Evolutionary conservation across 805 yeast genomes (phyloP), one percentile per base, ranked within the genome.

Genomic region (Zygosaccharomyces siamensis): DNA sequence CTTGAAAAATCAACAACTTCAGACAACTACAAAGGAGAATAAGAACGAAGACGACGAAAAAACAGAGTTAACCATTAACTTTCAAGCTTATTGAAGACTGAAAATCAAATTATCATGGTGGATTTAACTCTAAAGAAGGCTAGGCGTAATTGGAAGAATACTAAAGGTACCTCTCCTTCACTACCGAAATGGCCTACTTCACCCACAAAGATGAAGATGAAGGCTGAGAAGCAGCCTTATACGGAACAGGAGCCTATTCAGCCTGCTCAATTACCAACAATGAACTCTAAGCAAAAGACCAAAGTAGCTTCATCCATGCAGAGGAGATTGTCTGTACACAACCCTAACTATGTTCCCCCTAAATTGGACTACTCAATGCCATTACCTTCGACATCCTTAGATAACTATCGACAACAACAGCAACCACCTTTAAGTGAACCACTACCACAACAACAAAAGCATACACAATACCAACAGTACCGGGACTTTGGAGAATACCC

Each of bases 251-350:
- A 46, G 11, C 46, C 54, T 2, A 41, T 53, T 5, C 33, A 48
- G 38, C 50, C 50, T 32, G 42, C 59, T 12, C 53, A 57, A 32
- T 43, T 71, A 21, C 75, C 73, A 1, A 60, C 62, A 12, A 66
- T 71, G 23, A 64, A 63, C 47, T 60, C 65, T 23, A 61, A 61
- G 42, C 71, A 66, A 37, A 66, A 68, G 49, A 71, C 63, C 28
- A 71, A 68, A 54, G 67, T 71, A 50, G 74, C 72, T 1, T 61
- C 68, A 12, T 62, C 72, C 18, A 72, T 72, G 71, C 74, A 74
- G 46, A 59, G 79, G 45, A 59, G 79, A 48, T 63, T 75, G 51
- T 74, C 78, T 2, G 65, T 75, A 28, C 74, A 71, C 47, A 58
- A 69, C 39, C 54, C 61, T 10, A 56, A 58, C 39, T 56, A 60